Conservation (phyloP, 495 filamentous ascomycete genomes). For the Hamigera avellanea region DNA sequence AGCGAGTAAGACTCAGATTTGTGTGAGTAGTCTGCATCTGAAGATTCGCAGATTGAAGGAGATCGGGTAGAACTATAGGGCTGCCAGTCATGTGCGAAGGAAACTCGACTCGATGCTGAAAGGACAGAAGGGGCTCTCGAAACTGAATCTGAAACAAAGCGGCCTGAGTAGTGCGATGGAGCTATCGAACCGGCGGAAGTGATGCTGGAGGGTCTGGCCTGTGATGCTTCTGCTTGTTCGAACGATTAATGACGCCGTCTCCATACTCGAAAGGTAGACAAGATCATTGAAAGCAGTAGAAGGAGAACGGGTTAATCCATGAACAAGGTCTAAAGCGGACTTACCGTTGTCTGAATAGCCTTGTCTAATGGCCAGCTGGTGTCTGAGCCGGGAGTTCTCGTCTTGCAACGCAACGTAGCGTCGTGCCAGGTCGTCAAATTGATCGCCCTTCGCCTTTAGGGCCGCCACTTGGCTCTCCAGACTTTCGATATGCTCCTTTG, state of each 20-base stretch:
- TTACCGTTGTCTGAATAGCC: slow-evolving; percentile 6
- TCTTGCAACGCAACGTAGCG: slow-evolving; percentile 43
- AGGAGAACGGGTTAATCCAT: no score
- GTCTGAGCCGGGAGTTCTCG: slow-evolving; percentile 35
- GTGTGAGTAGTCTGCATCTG: slow-evolving; percentile 10
- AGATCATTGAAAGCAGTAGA: background rate
- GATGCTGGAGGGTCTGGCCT: background rate
- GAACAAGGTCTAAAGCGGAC: background rate
- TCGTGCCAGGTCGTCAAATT: slow-evolving; percentile 36
- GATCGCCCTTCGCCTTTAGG: slow-evolving; percentile 34
- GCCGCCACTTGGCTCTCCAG: slow-evolving; percentile 40
- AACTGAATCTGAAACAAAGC: slow-evolving; percentile 6
- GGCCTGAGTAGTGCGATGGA: slow-evolving; percentile 10
- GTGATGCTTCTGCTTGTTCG: slow-evolving; percentile 8
- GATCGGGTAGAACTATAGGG: slow-evolving; percentile 10
- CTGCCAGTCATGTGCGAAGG: slow-evolving; percentile 11
- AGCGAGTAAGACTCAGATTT: slow-evolving; percentile 11
- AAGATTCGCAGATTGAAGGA: slow-evolving; percentile 9
- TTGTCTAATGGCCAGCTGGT: slow-evolving; percentile 21
- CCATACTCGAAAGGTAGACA: no score
- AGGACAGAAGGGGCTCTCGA: slow-evolving; percentile 11
- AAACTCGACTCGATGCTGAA: slow-evolving; percentile 10
- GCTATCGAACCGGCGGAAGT: slow-evolving; percentile 6
- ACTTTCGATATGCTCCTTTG: slow-evolving; percentile 46
- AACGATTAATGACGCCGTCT: background rate